Percentiles rank a stretch among this genome's conserved stretches.
Conservation (phyloP, 78 protist genomes). For the Tieghemostelium lacteum region DNA sequence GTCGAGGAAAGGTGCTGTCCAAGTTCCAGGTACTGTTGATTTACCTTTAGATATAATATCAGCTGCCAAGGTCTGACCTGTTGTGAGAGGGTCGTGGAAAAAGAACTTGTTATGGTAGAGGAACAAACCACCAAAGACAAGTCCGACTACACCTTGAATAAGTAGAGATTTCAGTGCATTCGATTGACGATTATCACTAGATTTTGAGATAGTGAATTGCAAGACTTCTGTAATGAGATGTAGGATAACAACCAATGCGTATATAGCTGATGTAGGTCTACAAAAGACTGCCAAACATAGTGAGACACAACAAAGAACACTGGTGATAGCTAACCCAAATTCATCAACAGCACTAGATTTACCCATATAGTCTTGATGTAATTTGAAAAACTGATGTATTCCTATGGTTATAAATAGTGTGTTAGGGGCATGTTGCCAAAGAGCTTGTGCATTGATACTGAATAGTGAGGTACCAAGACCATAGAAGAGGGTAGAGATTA, state of each 20-base stretch:
- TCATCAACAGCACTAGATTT: too few species aligned
- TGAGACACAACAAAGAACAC: neutral
- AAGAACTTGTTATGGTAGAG: slow-evolving; percentile 9
- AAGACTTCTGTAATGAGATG: neutral
- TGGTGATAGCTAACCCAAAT: neutral
- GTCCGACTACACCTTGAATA: neutral
- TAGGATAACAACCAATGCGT: neutral
- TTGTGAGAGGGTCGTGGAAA: neutral
- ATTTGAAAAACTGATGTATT: neutral
- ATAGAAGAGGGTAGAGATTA: neutral
- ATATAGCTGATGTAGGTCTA: slow-evolving; percentile 7
- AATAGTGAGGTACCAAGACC: slow-evolving; percentile 3
- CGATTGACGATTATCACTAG: too few species aligned
- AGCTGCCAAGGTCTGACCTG: slow-evolving; percentile 20
- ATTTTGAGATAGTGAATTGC: neutral
- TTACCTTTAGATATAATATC: neutral
- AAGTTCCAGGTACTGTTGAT: neutral
- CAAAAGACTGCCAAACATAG: slow-evolving; percentile 11
- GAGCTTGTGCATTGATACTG: slow-evolving; percentile 17
- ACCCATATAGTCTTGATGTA: neutral
- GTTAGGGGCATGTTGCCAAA: slow-evolving; percentile 31
- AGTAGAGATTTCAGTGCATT: neutral
- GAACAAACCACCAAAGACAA: neutral
- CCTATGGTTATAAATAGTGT: slow-evolving; percentile 4
- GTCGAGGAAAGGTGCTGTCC: slow-evolving; percentile 9